Evolutionary conservation across 192 early-diverging fungal genomes (phyloP).

Genomic region (Backusella parvicylindrica): DNA sequence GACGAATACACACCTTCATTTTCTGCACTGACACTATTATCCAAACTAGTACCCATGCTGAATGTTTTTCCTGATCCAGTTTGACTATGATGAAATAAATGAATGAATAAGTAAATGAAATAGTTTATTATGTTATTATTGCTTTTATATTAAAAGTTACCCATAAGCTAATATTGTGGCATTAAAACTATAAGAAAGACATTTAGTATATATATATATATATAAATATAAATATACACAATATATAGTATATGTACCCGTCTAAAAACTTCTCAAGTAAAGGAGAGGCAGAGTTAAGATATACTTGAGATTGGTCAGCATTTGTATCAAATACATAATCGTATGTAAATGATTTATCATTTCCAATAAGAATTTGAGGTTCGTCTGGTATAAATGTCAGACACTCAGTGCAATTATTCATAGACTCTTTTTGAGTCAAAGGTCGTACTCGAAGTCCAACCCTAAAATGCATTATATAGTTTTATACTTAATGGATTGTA

Average conservation of each 20-base stretch:
- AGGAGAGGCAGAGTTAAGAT: constrained; percentile 51
- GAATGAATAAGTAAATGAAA: constrained; percentile 11
- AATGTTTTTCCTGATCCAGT: constrained; percentile 93
- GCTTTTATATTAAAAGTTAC: constrained; percentile 30
- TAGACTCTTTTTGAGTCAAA: constrained; percentile 67
- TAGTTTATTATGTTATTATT: neutral
- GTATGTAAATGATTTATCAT: constrained; percentile 64
- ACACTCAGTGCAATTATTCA: constrained; percentile 58
- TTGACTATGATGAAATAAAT: constrained; percentile 49
- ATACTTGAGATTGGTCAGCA: constrained; percentile 54
- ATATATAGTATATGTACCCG: too few species aligned
- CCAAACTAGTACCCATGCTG: constrained; percentile 85
- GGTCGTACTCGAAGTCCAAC: constrained; percentile 83
- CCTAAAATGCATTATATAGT: constrained; percentile 23
- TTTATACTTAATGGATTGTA: neutral
- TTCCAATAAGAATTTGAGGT: constrained; percentile 62
- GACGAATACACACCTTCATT: constrained; percentile 19
- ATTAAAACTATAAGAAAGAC: constrained; percentile 66
- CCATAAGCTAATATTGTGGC: constrained; percentile 91
- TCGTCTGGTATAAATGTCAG: constrained; percentile 54
- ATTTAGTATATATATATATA: constrained; percentile 4
- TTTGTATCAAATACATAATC: constrained; percentile 66
- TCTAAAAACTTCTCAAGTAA: constrained; percentile 68
- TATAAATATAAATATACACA: neutral
- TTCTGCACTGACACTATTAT: constrained; percentile 24